Conservation (phyloP, 2,329 filamentous ascomycete genomes). For the Dendrostoma leiphaemia region DNA sequence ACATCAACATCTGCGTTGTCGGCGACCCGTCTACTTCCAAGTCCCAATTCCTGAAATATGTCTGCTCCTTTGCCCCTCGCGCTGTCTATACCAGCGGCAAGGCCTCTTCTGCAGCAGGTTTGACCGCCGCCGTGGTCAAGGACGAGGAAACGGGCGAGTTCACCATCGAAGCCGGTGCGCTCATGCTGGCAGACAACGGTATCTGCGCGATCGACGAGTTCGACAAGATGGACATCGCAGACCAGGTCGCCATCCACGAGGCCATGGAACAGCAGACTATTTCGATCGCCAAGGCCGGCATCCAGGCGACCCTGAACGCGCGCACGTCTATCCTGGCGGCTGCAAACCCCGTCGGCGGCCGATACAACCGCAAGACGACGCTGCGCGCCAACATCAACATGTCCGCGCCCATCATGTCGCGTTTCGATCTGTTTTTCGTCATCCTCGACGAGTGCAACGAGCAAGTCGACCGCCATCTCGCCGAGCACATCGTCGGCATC, state of each 20-base stretch:
- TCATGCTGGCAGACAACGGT: constrained; percentile 96
- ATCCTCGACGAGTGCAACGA: constrained; percentile 97
- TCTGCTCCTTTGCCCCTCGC: constrained; percentile 93
- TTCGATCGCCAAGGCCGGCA: constrained; percentile 96
- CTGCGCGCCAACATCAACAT: constrained; percentile 96
- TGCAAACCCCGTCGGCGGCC: constrained; percentile 90
- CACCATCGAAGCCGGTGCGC: constrained; percentile 94
- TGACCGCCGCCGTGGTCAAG: constrained; percentile 95
- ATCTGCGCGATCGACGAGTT: constrained; percentile 99
- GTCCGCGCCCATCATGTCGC: constrained; percentile 98
- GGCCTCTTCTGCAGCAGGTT: constrained; percentile 93
- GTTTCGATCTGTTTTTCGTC: constrained; percentile 98
- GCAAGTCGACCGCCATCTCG: constrained; percentile 82
- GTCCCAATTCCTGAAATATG: constrained; percentile 97
- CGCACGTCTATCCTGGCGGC: constrained; percentile 93
- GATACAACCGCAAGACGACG: constrained; percentile 96
- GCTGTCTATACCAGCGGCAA: constrained; percentile 98
- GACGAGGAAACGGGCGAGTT: constrained; percentile 98
- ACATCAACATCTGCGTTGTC: constrained; percentile 98
- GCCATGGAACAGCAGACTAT: constrained; percentile 99
- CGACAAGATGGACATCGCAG: constrained; percentile 97
- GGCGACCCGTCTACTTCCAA: constrained; percentile 97
- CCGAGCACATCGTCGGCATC: constrained; percentile 90
- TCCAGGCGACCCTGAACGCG: constrained; percentile 95
- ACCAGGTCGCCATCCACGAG: constrained; percentile 99